phyloP scores from a whole-genome alignment of 352 stramenopile species.

The Phytophthora constricta region DNA sequence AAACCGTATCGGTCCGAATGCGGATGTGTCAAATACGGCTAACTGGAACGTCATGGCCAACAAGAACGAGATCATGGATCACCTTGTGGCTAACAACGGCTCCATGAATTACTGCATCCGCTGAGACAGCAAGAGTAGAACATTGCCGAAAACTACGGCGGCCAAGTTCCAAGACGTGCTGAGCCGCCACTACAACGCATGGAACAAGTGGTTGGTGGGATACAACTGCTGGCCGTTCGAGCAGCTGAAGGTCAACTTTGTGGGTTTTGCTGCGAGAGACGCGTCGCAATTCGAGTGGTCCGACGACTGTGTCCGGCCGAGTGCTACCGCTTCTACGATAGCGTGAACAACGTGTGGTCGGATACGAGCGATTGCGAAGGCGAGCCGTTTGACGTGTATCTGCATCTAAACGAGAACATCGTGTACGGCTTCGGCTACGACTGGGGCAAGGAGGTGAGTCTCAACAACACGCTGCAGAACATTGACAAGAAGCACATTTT shows the following conservation, averaged over 20 bases:
- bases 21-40: not conserved
- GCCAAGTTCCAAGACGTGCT: constrained; percentile 37
- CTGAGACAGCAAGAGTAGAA: constrained; percentile 34
- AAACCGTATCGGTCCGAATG: not conserved
- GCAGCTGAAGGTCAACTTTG: not conserved
- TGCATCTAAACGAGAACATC: constrained; percentile 21
- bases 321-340: constrained; percentile 33
- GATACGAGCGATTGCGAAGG: constrained; percentile 11
- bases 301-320: constrained; percentile 17
- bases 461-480: constrained; percentile 16
- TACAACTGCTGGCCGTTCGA: constrained; percentile 8
- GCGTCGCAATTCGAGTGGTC: constrained; percentile 26
- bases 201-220: constrained; percentile 38
- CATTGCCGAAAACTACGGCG: constrained; percentile 28
- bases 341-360: constrained; percentile 12
- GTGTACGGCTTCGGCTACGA: constrained; percentile 15
- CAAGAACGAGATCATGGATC: constrained; percentile 30
- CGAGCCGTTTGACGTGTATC: constrained; percentile 29
- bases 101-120: constrained; percentile 42
- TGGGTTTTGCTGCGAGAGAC: not conserved
- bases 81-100: constrained; percentile 37
- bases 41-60: constrained; percentile 1
- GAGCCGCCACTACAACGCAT: constrained; percentile 30
- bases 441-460: constrained; percentile 6
- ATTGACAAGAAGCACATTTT: constrained; percentile 16